Evolutionary conservation across 1,139 yeast species (phyloP), one percentile per base, ranked within the genome.

Genomic region (Yamadazyma kanchanaburiensis): DNA sequence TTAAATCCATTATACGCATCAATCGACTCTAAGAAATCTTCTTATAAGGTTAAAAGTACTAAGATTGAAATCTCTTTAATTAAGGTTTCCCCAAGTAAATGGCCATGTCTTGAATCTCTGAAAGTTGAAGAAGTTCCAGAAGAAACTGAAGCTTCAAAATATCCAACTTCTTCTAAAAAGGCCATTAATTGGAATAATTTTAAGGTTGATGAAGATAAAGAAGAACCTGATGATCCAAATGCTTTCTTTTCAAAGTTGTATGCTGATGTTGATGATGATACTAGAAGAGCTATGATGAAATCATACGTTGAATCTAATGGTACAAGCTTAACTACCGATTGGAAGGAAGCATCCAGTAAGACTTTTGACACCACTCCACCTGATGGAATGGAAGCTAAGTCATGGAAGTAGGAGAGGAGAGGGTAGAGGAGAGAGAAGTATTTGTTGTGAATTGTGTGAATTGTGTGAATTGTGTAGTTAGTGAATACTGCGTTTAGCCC

Each of bases 211-310:
- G 73, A 73, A 14, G 78, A 69, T 2, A 80, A 72, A 4, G 76
- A 63, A 3, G 55, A 53, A 4, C 3, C 66, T 59, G 1, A 70
- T 63, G 12, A 63, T 58, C 84, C 83, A 7, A 74, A 80, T 37
- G 83, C 71, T 0, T 88, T 94, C 48, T 91, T 94, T 62, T 73
- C 78, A 42, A 70, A 77, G 38, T 54, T 94, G 9, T 94, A 83
- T 58, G 71, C 74, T 23, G 79, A 74, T 42, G 94, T 95, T 0
- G 95, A 88, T 50, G 94, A 84, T 8, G 96, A 91, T 48, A 82
- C 95, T 1, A 70, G 69, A 44, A 70, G 94, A 35, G 99, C 99
- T 2, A 94, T 94, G 97, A 84, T 87, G 94, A 94, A 94, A 60
- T 86, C 96, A 31, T 91, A 77, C 49, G 69, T 77, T n/a, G 96